Conservation (phyloP, 208 protist genomes). For the Jaenimonas drosophilae region DNA sequence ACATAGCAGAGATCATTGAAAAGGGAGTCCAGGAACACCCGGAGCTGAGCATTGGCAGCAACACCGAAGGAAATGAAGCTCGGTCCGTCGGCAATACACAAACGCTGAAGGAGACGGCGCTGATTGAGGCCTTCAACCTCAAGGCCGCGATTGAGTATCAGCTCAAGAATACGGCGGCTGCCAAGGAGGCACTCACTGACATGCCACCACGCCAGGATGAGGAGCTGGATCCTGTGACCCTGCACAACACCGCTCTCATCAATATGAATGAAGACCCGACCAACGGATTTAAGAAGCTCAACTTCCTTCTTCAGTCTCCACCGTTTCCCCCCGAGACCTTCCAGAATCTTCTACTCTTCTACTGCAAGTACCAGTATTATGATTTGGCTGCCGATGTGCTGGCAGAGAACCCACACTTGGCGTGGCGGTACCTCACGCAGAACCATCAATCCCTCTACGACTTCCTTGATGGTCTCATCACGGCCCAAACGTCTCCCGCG, state of each 20-base stretch:
- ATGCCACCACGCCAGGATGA: constrained; percentile 95
- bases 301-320: constrained; percentile 92
- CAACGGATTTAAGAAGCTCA: constrained; percentile 94
- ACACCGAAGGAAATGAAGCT: constrained; percentile 90
- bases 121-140: constrained; percentile 97
- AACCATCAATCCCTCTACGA: constrained; percentile 91
- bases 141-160: constrained; percentile 96
- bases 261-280: constrained; percentile 95
- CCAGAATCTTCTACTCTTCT: constrained; percentile 95
- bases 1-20: constrained; percentile 95
- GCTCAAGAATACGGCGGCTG: constrained; percentile 83
- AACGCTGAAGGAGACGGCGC: constrained; percentile 91
- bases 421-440: constrained; percentile 91
- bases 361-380: constrained; percentile 95
- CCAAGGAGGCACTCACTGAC: constrained; percentile 94
- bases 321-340: constrained; percentile 97
- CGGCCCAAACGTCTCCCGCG: constrained; percentile 90
- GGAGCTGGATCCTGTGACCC: constrained; percentile 95
- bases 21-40: constrained; percentile 92
- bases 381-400: constrained; percentile 94
- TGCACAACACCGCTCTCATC: constrained; percentile 97
- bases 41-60: constrained; percentile 89
- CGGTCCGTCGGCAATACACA: constrained; percentile 93
- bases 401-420: constrained; percentile 91
- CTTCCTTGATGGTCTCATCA: constrained; percentile 94